These are phyloP conservation scores for Magnolia sinica DNA, from an alignment of 164 flowering plant species.

Conservation along the genomic window DNA sequence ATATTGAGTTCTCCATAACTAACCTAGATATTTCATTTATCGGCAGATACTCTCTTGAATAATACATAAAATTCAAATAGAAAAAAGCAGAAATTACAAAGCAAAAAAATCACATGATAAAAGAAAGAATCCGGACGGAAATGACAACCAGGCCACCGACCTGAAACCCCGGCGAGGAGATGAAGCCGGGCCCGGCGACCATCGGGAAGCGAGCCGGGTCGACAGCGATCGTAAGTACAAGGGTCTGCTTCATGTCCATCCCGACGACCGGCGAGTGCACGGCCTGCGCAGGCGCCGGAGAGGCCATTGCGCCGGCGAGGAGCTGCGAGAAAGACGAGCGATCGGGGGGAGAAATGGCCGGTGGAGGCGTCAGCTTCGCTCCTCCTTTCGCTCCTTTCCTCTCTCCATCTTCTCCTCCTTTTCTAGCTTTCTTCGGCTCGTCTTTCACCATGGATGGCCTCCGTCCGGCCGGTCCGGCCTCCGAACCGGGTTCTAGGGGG, in stretches of 20 bases:
- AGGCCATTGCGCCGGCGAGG: conserved; percentile 14
- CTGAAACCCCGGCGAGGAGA: background rate
- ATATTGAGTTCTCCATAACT: too few species aligned
- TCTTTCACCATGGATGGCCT: conserved; percentile 3
- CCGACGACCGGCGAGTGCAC: background rate
- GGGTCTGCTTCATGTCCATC: conserved; percentile 2
- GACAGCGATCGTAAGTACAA: conserved; percentile 1
- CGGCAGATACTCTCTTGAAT: too few species aligned
- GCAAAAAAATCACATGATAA: too few species aligned
- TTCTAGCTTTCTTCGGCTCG: background rate
- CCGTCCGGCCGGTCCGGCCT: background rate
- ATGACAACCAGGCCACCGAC: background rate
- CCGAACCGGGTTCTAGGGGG: background rate
- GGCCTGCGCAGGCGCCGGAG: background rate
- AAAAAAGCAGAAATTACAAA: too few species aligned
- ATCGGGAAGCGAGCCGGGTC: conserved; percentile 1
- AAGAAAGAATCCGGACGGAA: background rate
- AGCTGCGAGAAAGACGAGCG: conserved; percentile 16
- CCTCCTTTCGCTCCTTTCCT: background rate
- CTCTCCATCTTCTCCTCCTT: conserved; percentile 1
- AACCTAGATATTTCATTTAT: too few species aligned
- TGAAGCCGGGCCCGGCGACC: conserved; percentile 6
- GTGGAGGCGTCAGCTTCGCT: background rate
- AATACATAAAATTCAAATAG: too few species aligned
- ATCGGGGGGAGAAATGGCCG: conserved; percentile 5